A percentile compares a stretch with the other conserved stretches of the same genome.
Conservation (phyloP, 2,329 filamentous ascomycete species). For the Tolypocladium album region DNA sequence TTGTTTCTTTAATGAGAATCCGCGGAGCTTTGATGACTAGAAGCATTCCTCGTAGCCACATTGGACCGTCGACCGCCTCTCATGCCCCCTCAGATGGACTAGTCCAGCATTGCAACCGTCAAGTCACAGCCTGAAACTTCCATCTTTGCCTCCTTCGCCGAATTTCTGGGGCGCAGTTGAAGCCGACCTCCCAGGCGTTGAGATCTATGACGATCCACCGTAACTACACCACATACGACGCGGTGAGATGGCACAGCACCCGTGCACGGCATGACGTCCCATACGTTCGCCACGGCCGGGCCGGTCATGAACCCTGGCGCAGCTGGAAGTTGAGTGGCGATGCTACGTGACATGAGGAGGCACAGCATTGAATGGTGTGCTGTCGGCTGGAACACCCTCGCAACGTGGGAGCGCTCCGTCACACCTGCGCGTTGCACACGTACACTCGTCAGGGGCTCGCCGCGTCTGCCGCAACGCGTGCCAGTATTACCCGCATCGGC, state of each 20-base stretch:
- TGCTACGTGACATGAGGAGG: background rate
- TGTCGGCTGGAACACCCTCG: background rate
- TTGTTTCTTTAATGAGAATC: background rate
- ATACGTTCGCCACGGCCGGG: conserved; percentile 39
- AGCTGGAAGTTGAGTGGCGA: background rate
- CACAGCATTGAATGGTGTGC: background rate
- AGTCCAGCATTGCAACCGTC: too few relatives aligned
- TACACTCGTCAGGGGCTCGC: background rate
- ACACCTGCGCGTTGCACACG: background rate
- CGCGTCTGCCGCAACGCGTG: background rate
- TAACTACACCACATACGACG: conserved; percentile 58
- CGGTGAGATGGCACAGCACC: conserved; percentile 56
- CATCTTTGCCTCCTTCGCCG: too few relatives aligned
- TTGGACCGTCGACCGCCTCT: background rate
- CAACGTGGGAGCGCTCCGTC: background rate
- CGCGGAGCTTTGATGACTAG: background rate
- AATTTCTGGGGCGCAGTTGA: conserved; percentile 38
- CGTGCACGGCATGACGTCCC: conserved; percentile 51
- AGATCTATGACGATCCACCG: conserved; percentile 48
- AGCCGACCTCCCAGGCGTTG: conserved; percentile 33
- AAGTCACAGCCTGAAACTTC: too few relatives aligned
- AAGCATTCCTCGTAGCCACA: background rate
- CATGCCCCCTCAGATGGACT: background rate
- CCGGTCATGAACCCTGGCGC: conserved; percentile 1
- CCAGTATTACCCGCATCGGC: background rate